Percentiles rank a stretch among this genome's conserved stretches.
Conservation (phyloP, 495 filamentous ascomycete genomes). For the Penicillium pancosmium region DNA sequence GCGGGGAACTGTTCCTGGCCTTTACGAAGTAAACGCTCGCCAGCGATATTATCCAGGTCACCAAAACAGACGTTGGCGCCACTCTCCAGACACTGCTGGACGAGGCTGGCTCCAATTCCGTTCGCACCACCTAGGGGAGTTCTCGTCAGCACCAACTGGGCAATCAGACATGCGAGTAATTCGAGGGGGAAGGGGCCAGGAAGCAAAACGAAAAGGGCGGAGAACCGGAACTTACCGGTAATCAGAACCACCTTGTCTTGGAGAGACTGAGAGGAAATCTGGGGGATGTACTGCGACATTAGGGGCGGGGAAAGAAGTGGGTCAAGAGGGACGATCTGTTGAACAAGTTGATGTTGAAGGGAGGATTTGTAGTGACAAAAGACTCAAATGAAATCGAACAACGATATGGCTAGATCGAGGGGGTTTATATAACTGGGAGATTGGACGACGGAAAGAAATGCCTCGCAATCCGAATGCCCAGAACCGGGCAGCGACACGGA, state of each 20-base stretch:
- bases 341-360: constrained; percentile 8
- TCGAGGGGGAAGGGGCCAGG: background rate
- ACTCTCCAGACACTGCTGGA: constrained; percentile 45
- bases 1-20: constrained; percentile 30
- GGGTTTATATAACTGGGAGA: background rate
- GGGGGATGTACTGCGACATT: constrained; percentile 32
- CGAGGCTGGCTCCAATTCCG: constrained; percentile 57
- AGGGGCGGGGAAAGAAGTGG: constrained; percentile 8
- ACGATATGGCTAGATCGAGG: background rate
- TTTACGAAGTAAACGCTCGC: constrained; percentile 30
- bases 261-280: constrained; percentile 33
- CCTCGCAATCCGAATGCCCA: constrained; percentile 1
- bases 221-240: constrained; percentile 39
- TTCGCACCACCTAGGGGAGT: constrained; percentile 49
- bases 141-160: background rate
- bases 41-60: constrained; percentile 41
- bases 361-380: background rate
- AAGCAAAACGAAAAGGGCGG: background rate
- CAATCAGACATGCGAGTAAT: background rate
- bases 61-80: constrained; percentile 51
- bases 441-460: background rate
- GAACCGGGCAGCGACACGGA: constrained; percentile 10
- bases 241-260: constrained; percentile 49
- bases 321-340: constrained; percentile 6
- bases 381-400: background rate